Evolutionary conservation across 2,329 filamentous ascomycete genomes (phyloP), one percentile per base, ranked within the genome.

Genomic region (Claviceps pazoutovae): DNA sequence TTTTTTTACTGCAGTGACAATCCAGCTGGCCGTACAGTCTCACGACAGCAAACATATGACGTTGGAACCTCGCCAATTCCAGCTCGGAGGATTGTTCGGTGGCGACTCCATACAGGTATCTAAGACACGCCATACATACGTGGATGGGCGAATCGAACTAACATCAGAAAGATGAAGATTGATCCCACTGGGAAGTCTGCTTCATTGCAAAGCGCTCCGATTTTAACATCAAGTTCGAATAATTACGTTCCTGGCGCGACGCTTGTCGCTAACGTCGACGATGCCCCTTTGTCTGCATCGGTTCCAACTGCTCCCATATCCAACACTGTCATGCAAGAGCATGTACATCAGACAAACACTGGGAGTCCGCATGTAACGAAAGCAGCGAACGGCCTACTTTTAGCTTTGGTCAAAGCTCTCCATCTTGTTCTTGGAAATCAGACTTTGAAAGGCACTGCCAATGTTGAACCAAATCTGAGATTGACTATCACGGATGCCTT

Each of bases 51-150:
- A 26, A 48, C 48, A 23, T 45, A 49, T 2, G 9, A 36, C 14
- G 46, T 53, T 37, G 48, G 34, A 36, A 57, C 49, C 46, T 30
- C 56, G 60, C 4, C 60, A 62, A 43, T 62, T 62, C 30, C 60
- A 61, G 51, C 56, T 61, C 5, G 58, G 56, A 6, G 58, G 57
- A 13, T 48, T 57, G 23, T 23, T 61, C 1, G 55, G 50, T 9
- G 54, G 48, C 11, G 48, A 52, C 13, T 49, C 49, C 17, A n/a
- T 50, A 5, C 43, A 59, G 50, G 60, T 59, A 55, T 36, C 49
- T 44, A 5, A 6, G 16, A 8, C 6, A n/a, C 14, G 9, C 34
- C 16, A 23, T 19, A 44, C 16, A 16, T 36, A 21, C 46, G 23
- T 9, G 34, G 38, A 36, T n/a, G 19, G 34, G 34, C 7, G 36